A percentile compares a stretch with the other conserved stretches of the same genome.
Evolutionary conservation across 1,139 yeast species (phyloP).

Genomic region (Candida dubliniensis): DNA sequence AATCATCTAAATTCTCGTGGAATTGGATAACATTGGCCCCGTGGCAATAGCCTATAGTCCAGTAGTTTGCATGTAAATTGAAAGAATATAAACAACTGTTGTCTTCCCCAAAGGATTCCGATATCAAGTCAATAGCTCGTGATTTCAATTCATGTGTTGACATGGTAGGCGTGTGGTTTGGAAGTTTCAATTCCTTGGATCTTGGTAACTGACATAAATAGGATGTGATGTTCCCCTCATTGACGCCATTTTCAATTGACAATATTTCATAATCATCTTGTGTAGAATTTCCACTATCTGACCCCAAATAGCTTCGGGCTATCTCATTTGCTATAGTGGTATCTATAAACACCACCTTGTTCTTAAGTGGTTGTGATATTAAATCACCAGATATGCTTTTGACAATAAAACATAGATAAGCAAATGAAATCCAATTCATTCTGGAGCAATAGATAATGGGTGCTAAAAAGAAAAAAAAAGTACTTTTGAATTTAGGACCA

Average conservation of each 20-base stretch:
- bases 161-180: not conserved
- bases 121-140: slow-evolving; percentile 21
- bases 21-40: slow-evolving; percentile 59
- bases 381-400: not conserved
- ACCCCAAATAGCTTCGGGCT: not conserved
- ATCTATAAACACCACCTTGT: not conserved
- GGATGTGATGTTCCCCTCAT: not conserved
- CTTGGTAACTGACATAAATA: not conserved
- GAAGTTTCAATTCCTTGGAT: not conserved
- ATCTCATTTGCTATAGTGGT: not conserved
- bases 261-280: not conserved
- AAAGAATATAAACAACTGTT: slow-evolving; percentile 33
- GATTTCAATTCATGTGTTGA: slow-evolving; percentile 9
- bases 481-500: too few relatives aligned
- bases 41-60: slow-evolving; percentile 64
- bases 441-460: not conserved
- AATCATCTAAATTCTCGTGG: slow-evolving; percentile 39
- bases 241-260: not conserved
- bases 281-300: not conserved
- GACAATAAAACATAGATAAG: not conserved
- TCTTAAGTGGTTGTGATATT: not conserved
- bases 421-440: not conserved
- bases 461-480: too few relatives aligned
- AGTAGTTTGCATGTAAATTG: slow-evolving; percentile 50
- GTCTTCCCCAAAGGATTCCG: slow-evolving; percentile 22